Evolutionary conservation across 495 filamentous ascomycete genomes (phyloP).

Genomic region (Neurospora sp.): DNA sequence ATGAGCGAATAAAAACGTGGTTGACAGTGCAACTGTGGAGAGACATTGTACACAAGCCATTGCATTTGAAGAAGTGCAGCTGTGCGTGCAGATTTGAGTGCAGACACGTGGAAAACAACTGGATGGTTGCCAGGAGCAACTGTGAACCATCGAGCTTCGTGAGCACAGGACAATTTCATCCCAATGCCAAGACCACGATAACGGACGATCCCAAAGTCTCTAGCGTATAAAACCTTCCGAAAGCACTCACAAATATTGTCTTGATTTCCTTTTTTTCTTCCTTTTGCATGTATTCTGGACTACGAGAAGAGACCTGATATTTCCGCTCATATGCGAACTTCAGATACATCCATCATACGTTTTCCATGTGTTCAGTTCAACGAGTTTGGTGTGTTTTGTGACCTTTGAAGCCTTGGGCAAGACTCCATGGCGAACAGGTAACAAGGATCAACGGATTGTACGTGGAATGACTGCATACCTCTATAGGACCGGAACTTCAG

Average conservation of each 20-base stretch:
- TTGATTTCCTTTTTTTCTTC: background rate
- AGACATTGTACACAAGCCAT: background rate
- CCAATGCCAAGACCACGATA: background rate
- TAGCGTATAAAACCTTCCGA: background rate
- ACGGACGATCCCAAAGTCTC: background rate
- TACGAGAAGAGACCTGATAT: background rate
- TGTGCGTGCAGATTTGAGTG: background rate
- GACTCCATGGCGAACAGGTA: background rate
- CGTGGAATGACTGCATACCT: background rate
- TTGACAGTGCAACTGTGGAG: slow-evolving; percentile 6
- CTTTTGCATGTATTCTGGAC: background rate
- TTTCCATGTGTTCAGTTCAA: background rate
- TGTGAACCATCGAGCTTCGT: background rate
- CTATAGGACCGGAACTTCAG: background rate
- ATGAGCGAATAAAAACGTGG: slow-evolving; percentile 8
- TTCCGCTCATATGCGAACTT: background rate
- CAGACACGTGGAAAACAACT: background rate
- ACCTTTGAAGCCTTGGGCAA: background rate
- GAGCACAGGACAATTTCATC: background rate
- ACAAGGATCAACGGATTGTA: background rate
- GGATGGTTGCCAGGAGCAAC: background rate
- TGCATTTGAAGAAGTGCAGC: background rate
- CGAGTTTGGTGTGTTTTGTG: background rate
- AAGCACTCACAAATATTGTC: background rate
- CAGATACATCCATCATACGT: background rate